A percentile compares a stretch with the other conserved stretches of the same genome.
These are phyloP conservation scores for Lactifluus volemus DNA, from an alignment of 768 basidiomycete genomes.

Conservation along the genomic window DNA sequence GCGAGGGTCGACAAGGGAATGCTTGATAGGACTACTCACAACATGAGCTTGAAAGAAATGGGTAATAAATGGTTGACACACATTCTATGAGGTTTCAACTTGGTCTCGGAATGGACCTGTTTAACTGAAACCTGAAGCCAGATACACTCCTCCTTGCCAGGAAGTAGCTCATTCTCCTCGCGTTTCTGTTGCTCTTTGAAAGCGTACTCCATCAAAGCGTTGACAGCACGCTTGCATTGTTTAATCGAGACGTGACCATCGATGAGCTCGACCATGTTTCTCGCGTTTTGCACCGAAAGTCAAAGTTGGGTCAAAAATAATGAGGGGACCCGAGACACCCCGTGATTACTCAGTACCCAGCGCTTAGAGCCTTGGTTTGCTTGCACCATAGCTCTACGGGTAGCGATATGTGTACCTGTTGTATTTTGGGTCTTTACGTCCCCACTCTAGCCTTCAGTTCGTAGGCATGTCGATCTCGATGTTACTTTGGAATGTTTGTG, in stretches of 20 bases:
- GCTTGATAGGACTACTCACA: constrained; percentile 52
- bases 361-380: too few relatives aligned
- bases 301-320: background rate
- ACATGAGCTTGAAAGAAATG: background rate
- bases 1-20: constrained; percentile 80
- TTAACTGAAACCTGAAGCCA: constrained; percentile 90
- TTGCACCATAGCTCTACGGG: too few relatives aligned
- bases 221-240: constrained; percentile 73
- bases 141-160: constrained; percentile 72
- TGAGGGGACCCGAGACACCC: constrained; percentile 5
- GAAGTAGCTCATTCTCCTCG: constrained; percentile 66
- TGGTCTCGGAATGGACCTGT: constrained; percentile 63
- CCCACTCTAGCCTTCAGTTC: too few relatives aligned
- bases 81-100: constrained; percentile 80
- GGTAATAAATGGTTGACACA: constrained; percentile 32
- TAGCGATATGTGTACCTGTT: too few relatives aligned
- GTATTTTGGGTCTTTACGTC: too few relatives aligned
- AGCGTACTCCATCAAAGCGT: constrained; percentile 68
- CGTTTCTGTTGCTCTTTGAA: constrained; percentile 51
- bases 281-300: background rate
- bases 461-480: too few relatives aligned
- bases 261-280: constrained; percentile 37
- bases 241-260: constrained; percentile 58
- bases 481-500: too few relatives aligned
- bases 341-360: background rate